phyloP scores from a whole-genome alignment of 2,329 filamentous ascomycete genomes.

The Epichloe sp. region DNA sequence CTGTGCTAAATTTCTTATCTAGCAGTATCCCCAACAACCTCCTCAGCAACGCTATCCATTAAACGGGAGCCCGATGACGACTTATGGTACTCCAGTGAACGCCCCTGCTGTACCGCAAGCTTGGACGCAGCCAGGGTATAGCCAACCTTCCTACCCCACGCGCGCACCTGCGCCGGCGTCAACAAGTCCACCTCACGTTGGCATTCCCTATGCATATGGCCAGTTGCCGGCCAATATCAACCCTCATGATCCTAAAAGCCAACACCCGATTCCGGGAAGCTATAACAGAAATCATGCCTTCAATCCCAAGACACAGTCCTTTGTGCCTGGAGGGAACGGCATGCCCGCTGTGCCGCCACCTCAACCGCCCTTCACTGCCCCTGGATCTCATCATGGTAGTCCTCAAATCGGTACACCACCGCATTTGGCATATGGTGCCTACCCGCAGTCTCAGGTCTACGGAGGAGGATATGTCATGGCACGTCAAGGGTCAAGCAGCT shows the following conservation, averaged over 20 bases:
- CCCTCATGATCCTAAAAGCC: conserved; percentile 57
- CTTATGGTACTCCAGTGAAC: conserved; percentile 22
- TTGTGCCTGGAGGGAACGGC: conserved; percentile 52
- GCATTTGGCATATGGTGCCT: conserved; percentile 36
- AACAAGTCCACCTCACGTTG: conserved; percentile 15
- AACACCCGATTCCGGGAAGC: conserved; percentile 75
- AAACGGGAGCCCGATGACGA: conserved; percentile 22
- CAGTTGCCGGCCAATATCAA: conserved; percentile 60
- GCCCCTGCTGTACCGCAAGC: conserved; percentile 17
- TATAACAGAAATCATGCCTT: conserved; percentile 69
- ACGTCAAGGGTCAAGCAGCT: conserved; percentile 42
- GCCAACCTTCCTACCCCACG: conserved; percentile 17
- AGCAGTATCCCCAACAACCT: conserved; percentile 18
- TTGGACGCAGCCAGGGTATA: conserved; percentile 25
- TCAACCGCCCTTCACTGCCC: conserved; percentile 34
- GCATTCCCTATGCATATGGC: conserved; percentile 59
- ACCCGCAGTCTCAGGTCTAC: conserved; percentile 35
- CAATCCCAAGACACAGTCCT: conserved; percentile 88
- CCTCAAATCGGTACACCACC: conserved; percentile 39
- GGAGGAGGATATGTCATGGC: conserved; percentile 40
- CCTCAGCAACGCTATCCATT: conserved; percentile 19
- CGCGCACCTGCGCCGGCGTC: conserved; percentile 18
- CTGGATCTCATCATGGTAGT: conserved; percentile 37
- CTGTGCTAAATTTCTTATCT: background rate
- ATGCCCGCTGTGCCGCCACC: conserved; percentile 36